These are phyloP conservation scores for Geoglossum glabrum DNA, from an alignment of 495 filamentous ascomycete genomes.

Conservation along the genomic window DNA sequence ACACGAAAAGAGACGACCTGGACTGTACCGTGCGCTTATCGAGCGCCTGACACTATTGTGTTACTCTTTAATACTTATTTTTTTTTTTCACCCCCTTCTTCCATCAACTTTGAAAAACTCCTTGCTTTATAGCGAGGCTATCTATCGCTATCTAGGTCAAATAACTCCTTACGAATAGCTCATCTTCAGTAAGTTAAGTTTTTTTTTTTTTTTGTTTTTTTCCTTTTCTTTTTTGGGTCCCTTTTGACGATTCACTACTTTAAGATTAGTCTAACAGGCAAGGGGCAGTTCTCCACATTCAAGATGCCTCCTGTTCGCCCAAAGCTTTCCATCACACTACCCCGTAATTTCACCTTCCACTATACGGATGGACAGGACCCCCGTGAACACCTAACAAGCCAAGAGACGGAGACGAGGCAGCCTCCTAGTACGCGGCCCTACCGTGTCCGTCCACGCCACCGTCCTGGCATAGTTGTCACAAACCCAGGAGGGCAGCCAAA, in stretches of 20 bases:
- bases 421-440: constrained; percentile 32
- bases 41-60: constrained; percentile 1
- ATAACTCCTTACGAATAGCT: neutral
- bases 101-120: neutral
- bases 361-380: constrained; percentile 31
- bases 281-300: neutral
- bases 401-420: constrained; percentile 23
- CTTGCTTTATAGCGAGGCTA: neutral
- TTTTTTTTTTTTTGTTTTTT: no score
- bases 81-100: neutral
- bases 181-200: neutral
- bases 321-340: constrained; percentile 40
- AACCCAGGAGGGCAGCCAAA: constrained; percentile 22
- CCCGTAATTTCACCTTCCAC: constrained; percentile 43
- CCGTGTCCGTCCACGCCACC: constrained; percentile 20
- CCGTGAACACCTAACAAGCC: constrained; percentile 34
- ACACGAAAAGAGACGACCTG: neutral
- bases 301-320: constrained; percentile 14
- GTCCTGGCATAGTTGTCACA: neutral
- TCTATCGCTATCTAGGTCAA: neutral
- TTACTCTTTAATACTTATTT: neutral
- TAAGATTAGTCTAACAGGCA: neutral
- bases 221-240: neutral
- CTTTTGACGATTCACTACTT: no score
- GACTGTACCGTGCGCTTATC: neutral